phyloP scores from a whole-genome alignment of 2,329 filamentous ascomycete genomes.

The Calonectria montana region DNA sequence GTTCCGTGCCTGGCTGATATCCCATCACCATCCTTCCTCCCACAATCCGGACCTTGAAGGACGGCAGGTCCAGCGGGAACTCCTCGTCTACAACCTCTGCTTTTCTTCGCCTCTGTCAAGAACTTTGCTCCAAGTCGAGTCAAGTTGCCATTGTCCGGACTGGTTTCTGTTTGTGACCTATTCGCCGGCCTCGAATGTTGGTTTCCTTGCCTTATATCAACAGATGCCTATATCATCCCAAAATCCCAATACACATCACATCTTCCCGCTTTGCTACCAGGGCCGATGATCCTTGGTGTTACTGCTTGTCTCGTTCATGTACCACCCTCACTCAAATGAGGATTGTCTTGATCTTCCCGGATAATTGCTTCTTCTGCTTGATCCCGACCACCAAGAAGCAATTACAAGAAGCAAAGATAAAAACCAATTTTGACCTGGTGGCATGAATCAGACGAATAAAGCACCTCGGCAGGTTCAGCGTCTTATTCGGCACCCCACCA shows the following conservation, averaged over 20 bases:
- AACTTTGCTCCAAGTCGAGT: conserved; percentile 17
- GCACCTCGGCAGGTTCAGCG: background rate
- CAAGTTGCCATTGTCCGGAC: conserved; percentile 16
- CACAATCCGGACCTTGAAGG: conserved; percentile 28
- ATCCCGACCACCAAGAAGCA: conserved; percentile 7
- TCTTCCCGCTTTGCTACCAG: background rate
- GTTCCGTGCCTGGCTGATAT: conserved; percentile 40
- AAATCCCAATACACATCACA: background rate
- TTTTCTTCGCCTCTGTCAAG: background rate
- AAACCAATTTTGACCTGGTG: background rate
- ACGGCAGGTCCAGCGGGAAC: conserved; percentile 24
- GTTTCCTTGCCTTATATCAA: conserved; percentile 20
- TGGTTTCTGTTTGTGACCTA: conserved; percentile 21
- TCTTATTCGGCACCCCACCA: background rate
- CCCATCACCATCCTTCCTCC: conserved; percentile 21
- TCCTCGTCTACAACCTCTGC: conserved; percentile 3
- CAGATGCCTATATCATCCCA: conserved; percentile 1
- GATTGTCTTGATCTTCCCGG: background rate
- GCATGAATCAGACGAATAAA: background rate
- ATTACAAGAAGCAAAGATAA: conserved; percentile 7
- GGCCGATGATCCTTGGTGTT: background rate
- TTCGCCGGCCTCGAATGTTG: conserved; percentile 32
- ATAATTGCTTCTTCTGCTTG: background rate
- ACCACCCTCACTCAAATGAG: background rate
- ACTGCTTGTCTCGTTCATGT: background rate